A percentile compares a stretch with the other conserved stretches of the same genome.
Evolutionary conservation across 495 filamentous ascomycete genomes (phyloP).

Genomic region (Xylaria cubensis): DNA sequence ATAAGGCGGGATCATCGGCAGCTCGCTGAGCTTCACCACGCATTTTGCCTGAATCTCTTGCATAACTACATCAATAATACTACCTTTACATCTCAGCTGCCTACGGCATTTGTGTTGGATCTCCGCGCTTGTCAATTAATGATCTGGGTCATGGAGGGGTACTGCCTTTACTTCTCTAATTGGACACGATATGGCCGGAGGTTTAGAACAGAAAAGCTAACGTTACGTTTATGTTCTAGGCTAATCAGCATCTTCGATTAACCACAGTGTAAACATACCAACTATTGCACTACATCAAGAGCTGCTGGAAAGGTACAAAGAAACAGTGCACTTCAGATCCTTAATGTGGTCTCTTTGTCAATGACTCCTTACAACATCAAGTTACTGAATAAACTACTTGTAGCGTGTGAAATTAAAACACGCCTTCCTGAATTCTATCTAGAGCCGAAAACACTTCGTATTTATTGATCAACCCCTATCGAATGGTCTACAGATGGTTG

Average conservation of each 20-base stretch:
- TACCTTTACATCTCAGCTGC: slow-evolving; percentile 7
- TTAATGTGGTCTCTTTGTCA: too few relatives aligned
- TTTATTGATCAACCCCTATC: background rate
- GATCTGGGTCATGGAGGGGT: background rate
- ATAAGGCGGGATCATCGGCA: slow-evolving; percentile 11
- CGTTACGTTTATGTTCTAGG: background rate
- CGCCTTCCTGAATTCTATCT: background rate
- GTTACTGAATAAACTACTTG: background rate
- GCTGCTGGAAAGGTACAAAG: too few relatives aligned
- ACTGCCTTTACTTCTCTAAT: background rate
- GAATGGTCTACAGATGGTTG: background rate
- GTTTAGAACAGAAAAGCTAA: background rate
- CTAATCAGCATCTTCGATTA: background rate
- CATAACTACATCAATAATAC: slow-evolving; percentile 2
- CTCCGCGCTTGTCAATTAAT: background rate
- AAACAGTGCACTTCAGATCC: too few relatives aligned
- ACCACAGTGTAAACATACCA: background rate
- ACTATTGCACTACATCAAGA: background rate
- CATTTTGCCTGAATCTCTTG: slow-evolving; percentile 26
- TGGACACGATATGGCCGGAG: background rate
- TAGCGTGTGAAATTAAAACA: background rate
- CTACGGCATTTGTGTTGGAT: background rate
- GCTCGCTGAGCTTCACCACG: background rate
- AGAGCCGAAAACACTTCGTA: background rate
- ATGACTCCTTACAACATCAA: too few relatives aligned